Evolutionary conservation across 192 early-diverging fungal species (phyloP).

Genomic region (Backusella macrospora): DNA sequence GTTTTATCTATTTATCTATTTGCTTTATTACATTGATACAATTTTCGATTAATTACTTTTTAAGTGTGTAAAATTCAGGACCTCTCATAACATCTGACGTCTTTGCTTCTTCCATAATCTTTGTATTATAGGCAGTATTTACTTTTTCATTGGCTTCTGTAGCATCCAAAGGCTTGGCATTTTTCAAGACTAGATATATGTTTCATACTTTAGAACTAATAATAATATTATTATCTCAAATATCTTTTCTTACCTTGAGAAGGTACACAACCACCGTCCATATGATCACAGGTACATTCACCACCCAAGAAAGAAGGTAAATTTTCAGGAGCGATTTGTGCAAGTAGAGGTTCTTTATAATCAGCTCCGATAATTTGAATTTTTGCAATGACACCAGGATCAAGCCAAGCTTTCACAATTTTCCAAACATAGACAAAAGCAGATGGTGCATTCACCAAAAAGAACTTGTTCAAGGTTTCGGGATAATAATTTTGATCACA

Average conservation of each 20-base stretch:
- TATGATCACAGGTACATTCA: conserved; percentile 70
- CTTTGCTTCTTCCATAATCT: conserved; percentile 37
- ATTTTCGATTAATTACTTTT: not conserved
- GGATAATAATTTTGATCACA: conserved; percentile 95
- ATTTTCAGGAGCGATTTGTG: conserved; percentile 67
- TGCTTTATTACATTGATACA: conserved; percentile 1
- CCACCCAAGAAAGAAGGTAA: conserved; percentile 76
- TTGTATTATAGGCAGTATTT: conserved; percentile 29
- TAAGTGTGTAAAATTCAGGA: conserved; percentile 6
- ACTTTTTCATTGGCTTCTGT: conserved; percentile 28
- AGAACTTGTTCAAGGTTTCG: conserved; percentile 90
- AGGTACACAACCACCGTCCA: conserved; percentile 66
- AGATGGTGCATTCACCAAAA: conserved; percentile 90
- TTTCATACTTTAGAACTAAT: too few relatives aligned
- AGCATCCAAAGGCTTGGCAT: conserved; percentile 21
- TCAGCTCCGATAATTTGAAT: conserved; percentile 69
- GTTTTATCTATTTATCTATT: not conserved
- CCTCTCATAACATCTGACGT: conserved; percentile 11
- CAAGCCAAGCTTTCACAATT: conserved; percentile 75
- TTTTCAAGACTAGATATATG: conserved; percentile 40
- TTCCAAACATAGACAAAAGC: conserved; percentile 87
- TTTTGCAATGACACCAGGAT: conserved; percentile 71
- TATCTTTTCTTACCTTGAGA: conserved; percentile 43
- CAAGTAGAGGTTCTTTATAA: conserved; percentile 56
- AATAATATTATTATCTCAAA: too few relatives aligned